Evolutionary conservation across 768 basidiomycete species (phyloP), one percentile per base, ranked within the genome.

Genomic region (Nevesoporus exiguus): DNA sequence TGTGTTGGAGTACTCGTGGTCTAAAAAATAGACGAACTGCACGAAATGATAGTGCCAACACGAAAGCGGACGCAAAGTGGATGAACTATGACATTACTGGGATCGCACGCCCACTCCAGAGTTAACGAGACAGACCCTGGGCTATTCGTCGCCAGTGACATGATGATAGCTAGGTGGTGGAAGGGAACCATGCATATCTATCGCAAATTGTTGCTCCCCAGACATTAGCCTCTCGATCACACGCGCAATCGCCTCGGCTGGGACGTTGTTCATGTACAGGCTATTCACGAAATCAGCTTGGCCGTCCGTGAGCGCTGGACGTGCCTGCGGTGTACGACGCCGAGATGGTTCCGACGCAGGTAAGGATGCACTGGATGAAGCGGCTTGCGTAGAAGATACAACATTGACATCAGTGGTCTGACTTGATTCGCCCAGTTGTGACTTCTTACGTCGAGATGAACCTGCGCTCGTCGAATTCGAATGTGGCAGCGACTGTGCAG

Each of bases 141-240:
- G 27, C 27, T 29, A 29, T 17, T 40, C 36, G n/a, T 45, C 34
- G 10, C 33, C 14, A 6, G 48, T 34, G 13, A 25, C 24, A 25
- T 60, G 51, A 22, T 60, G 13, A 40, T 58, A 61, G 9, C 59
- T 62, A 8, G 59, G 61, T 8, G 61, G 61, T 1, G 61, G 50
- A 33, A 54, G 34, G 14, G 52, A 54, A 22, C 49, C 59, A 19
- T 57, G 43, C 21, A 21, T 51, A 25, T 57, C 55, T 5, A 60
- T 47, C 7, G 2, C n/a, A 44, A 55, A 53, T 3, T 31, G 50
- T 39, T 22, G 50, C 17, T 61, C 59, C 27, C 55, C 53, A 33
- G 62, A 55, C 17, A 63, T 51, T 55, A 64, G 63, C 25, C 62
- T 40, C 43, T 60, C 61, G 34, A 63, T 64, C 14, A 63, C 58